Conservation (phyloP, 257 asterid species). For the Nicotiana paniculata region DNA sequence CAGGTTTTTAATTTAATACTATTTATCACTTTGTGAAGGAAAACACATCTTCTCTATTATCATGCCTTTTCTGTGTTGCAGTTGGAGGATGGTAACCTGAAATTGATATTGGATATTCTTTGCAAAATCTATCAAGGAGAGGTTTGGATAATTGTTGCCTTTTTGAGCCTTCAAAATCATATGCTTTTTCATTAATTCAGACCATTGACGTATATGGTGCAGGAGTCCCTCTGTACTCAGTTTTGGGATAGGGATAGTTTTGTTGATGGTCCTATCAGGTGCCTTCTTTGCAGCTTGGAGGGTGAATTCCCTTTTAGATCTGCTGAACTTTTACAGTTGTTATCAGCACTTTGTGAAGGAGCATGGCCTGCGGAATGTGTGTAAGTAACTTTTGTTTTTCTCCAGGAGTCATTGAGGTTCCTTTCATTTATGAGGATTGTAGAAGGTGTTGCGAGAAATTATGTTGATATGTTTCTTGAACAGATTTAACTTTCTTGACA, state of each 20-base stretch:
- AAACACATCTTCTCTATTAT: conserved; percentile 9
- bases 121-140: conserved; percentile 83
- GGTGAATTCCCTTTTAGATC: conserved; percentile 81
- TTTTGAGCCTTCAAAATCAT: not conserved
- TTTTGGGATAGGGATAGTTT: conserved; percentile 93
- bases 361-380: conserved; percentile 94
- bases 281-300: conserved; percentile 81
- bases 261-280: conserved; percentile 88
- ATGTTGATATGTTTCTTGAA: conserved; percentile 13
- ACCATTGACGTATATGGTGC: conserved; percentile 25
- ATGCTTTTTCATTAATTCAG: conserved; percentile 14
- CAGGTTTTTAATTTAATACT: conserved; percentile 48
- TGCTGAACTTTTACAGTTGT: conserved; percentile 55
- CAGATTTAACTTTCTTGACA: conserved; percentile 87
- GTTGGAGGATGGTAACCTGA: conserved; percentile 66
- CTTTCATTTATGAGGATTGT: conserved; percentile 1
- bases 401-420: not conserved
- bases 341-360: conserved; percentile 85
- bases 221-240: conserved; percentile 90
- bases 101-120: conserved; percentile 66
- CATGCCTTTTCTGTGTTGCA: conserved; percentile 32
- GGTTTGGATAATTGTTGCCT: conserved; percentile 46
- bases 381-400: conserved; percentile 49
- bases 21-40: not conserved
- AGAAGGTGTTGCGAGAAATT: not conserved